A percentile compares a stretch with the other conserved stretches of the same genome.
Conservation (phyloP, 2,329 filamentous ascomycete species). For the Aspergillus terreus region DNA sequence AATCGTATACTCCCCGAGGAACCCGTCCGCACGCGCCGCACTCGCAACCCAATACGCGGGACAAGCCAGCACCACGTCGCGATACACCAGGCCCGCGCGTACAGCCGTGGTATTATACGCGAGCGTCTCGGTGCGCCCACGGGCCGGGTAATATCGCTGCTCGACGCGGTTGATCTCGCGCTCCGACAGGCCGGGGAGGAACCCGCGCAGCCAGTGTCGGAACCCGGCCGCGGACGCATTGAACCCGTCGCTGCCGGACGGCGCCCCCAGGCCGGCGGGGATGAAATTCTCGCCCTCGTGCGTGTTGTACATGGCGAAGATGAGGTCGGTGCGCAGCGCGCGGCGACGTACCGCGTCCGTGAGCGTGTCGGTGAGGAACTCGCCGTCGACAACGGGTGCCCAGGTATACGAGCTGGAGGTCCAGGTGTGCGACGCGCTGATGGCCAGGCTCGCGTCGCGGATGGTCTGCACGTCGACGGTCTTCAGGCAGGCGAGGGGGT, state of each 20-base stretch:
- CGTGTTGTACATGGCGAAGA: conserved; percentile 58
- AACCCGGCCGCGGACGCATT: conserved; percentile 52
- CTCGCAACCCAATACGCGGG: conserved; percentile 56
- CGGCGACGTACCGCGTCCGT: conserved; percentile 35
- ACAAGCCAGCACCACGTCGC: conserved; percentile 58
- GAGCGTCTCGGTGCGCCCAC: conserved; percentile 48
- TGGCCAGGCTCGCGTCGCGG: conserved; percentile 48
- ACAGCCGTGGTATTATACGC: conserved; percentile 50
- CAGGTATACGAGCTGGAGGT: conserved; percentile 57
- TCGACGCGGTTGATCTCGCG: conserved; percentile 40
- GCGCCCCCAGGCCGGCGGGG: conserved; percentile 44
- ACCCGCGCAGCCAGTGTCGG: conserved; percentile 52
- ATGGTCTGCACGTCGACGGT: conserved; percentile 50
- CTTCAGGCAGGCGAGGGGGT: conserved; percentile 56
- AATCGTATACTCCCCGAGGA: conserved; percentile 59
- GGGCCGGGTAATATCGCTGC: conserved; percentile 45
- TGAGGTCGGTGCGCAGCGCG: conserved; percentile 43
- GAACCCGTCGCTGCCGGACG: conserved; percentile 38
- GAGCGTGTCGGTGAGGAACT: conserved; percentile 49
- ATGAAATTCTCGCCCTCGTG: conserved; percentile 63
- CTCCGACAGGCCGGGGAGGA: conserved; percentile 47
- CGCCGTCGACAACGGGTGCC: conserved; percentile 58
- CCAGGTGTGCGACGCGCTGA: conserved; percentile 51
- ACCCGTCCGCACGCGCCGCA: conserved; percentile 45
- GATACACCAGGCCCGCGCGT: conserved; percentile 55